A percentile compares a stretch with the other conserved stretches of the same genome.
phyloP scores from a whole-genome alignment of 768 basidiomycete genomes.

The Amanita inopinata region DNA sequence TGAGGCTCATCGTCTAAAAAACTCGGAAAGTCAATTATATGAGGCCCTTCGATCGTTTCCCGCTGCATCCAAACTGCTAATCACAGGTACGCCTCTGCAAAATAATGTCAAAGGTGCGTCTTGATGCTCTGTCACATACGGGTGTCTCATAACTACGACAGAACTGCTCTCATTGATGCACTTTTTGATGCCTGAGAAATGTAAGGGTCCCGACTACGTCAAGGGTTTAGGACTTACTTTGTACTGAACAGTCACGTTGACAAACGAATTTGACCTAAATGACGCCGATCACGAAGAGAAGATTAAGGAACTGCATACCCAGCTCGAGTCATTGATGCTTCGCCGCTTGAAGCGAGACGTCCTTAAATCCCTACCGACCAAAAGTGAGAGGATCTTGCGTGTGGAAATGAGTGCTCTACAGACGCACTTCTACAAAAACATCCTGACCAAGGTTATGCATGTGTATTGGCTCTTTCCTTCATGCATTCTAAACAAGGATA shows the following conservation, averaged over 20 bases:
- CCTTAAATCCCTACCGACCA: slow-evolving; percentile 89
- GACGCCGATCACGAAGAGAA: slow-evolving; percentile 90
- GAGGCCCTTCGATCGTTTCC: slow-evolving; percentile 87
- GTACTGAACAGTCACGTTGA: slow-evolving; percentile 61
- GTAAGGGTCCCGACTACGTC: slow-evolving; percentile 32
- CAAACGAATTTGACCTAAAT: slow-evolving; percentile 90
- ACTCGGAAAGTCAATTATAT: slow-evolving; percentile 94
- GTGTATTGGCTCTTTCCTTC: slow-evolving; percentile 5
- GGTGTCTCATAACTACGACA: slow-evolving; percentile 20
- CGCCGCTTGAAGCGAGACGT: slow-evolving; percentile 93
- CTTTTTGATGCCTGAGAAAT: slow-evolving; percentile 98
- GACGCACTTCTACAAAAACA: slow-evolving; percentile 98
- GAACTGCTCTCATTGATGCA: slow-evolving; percentile 97
- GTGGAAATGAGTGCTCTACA: slow-evolving; percentile 97
- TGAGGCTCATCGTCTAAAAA: slow-evolving; percentile 95
- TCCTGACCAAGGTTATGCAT: slow-evolving; percentile 69
- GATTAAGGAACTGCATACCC: slow-evolving; percentile 92
- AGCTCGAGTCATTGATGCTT: slow-evolving; percentile 91
- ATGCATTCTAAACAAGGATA: slow-evolving; percentile 7
- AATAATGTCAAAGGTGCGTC: slow-evolving; percentile 93
- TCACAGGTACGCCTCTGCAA: slow-evolving; percentile 96
- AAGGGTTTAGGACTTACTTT: neutral
- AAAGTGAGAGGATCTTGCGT: slow-evolving; percentile 94
- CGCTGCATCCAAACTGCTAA: slow-evolving; percentile 87
- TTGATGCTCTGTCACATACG: neutral